A percentile compares a stretch with the other conserved stretches of the same genome.
These are phyloP conservation scores for Oryza officinalis DNA, from an alignment of 176 grass and related monocot genomes.

Conservation along the genomic window DNA sequence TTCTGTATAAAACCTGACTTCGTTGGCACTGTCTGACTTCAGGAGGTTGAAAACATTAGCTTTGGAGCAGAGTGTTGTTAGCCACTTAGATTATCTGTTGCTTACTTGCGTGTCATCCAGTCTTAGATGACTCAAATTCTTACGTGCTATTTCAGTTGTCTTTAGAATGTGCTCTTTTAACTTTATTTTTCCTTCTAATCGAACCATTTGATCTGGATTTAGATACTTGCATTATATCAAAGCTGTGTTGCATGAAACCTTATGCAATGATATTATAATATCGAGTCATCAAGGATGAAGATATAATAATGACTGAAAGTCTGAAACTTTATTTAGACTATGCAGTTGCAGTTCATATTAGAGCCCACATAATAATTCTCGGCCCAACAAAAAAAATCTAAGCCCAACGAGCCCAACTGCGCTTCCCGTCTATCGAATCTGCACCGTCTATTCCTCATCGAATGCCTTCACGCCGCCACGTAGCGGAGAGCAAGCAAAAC, in stretches of 20 bases:
- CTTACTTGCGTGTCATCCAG: neutral
- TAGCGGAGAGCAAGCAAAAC: neutral
- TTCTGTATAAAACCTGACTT: slow-evolving; percentile 39
- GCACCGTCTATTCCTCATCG: slow-evolving; percentile 27
- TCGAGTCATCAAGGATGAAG: neutral
- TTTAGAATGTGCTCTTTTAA: neutral
- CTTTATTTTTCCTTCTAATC: neutral
- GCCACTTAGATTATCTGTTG: neutral
- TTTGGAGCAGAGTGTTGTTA: neutral
- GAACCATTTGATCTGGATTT: neutral
- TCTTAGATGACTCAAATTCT: neutral
- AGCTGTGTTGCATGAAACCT: neutral
- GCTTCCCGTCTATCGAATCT: slow-evolving; percentile 9
- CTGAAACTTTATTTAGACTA: neutral
- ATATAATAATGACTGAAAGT: no score
- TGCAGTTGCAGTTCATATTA: neutral
- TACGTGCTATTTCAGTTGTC: neutral
- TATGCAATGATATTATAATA: neutral
- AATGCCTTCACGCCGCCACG: neutral
- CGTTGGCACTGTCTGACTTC: neutral
- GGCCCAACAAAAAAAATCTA: neutral
- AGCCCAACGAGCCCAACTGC: neutral
- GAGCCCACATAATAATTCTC: neutral
- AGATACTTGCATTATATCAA: neutral
- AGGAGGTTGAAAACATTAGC: neutral